Evolutionary conservation across 768 basidiomycete species (phyloP), one percentile per base, ranked within the genome.

Genomic region (Mrakia gelida): DNA sequence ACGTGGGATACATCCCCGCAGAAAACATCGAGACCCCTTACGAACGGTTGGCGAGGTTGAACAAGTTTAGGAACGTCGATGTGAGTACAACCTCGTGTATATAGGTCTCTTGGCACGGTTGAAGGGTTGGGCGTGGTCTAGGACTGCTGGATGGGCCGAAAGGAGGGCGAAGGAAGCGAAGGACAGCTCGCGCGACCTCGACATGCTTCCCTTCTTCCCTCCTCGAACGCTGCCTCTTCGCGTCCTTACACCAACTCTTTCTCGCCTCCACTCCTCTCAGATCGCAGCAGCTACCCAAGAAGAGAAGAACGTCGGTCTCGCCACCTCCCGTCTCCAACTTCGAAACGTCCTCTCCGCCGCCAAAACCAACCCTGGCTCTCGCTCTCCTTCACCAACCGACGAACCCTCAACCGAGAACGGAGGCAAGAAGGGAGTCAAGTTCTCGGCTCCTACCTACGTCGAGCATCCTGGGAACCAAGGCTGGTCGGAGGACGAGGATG

Each of bases 1-100:
- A 97, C 82, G 94, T 99, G 23, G 97, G 97, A 0, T 99, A 99
- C 84, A 98, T 99, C 71, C 97, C 97, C 26, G 97, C 97, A 0
- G 97, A 99, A 86, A 98, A 98, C 84, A 98, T 99, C 81, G 97
- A 99, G 84, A 99, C 97, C 0, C 97, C 97, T 0, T 97, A 94
- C 81, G 97, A 99, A 83, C 89, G 97, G 52, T 88, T 98, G 9
- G 97, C 97, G 0, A 87, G 97, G 77, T 87, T 98, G 75, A 98
- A 99, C 86, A 98, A 98, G 83, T 94, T 97, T 83, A 88, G 95
- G 43, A 99, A 99, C 84, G 92, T 98, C 75, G 96, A 98, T 84
- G 94, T 95, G 84, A 82, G 93, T 87, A 18, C 65, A 43, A n/a
- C n/a, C n/a, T n/a, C n/a, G n/a, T n/a, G n/a, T n/a, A n/a, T n/a